These are phyloP conservation scores for Serendipita sp. DNA, from an alignment of 768 basidiomycete species.

Conservation along the genomic window DNA sequence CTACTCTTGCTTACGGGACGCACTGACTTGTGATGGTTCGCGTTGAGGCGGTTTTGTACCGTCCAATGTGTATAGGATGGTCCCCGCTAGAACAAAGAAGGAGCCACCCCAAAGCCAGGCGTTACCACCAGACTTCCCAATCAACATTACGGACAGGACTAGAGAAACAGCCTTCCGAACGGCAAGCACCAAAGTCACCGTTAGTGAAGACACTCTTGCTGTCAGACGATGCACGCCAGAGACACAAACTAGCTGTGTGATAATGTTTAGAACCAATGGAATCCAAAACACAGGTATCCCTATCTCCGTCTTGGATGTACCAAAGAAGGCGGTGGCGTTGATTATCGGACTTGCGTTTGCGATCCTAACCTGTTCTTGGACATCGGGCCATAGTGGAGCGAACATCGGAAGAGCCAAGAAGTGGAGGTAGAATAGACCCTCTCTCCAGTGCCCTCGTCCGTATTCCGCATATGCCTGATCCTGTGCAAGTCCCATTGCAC, in stretches of 20 bases:
- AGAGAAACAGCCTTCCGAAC: conserved; percentile 69
- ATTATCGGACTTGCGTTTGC: conserved; percentile 27
- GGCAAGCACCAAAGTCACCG: conserved; percentile 63
- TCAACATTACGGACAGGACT: conserved; percentile 41
- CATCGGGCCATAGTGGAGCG: conserved; percentile 36
- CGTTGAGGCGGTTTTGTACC: conserved; percentile 13
- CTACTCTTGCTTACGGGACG: not conserved
- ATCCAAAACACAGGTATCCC: conserved; percentile 43
- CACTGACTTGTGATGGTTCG: not conserved
- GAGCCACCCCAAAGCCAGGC: conserved; percentile 49
- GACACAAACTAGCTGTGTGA: conserved; percentile 73
- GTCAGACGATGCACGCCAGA: conserved; percentile 79
- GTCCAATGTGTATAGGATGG: conserved; percentile 44
- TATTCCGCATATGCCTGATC: conserved; percentile 57
- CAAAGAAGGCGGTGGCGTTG: not conserved
- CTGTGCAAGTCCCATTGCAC: conserved; percentile 68
- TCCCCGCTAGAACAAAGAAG: conserved; percentile 49
- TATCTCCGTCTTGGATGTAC: conserved; percentile 12
- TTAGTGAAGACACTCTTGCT: conserved; percentile 52
- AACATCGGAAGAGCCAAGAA: conserved; percentile 69
- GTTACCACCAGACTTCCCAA: conserved; percentile 26
- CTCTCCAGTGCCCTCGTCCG: conserved; percentile 47
- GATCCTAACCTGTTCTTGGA: conserved; percentile 29
- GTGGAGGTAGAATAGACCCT: conserved; percentile 85
- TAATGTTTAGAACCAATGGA: conserved; percentile 55